phyloP scores from a whole-genome alignment of 225 moss, liverwort and hornwort species.

The Physcomitrium patens region DNA sequence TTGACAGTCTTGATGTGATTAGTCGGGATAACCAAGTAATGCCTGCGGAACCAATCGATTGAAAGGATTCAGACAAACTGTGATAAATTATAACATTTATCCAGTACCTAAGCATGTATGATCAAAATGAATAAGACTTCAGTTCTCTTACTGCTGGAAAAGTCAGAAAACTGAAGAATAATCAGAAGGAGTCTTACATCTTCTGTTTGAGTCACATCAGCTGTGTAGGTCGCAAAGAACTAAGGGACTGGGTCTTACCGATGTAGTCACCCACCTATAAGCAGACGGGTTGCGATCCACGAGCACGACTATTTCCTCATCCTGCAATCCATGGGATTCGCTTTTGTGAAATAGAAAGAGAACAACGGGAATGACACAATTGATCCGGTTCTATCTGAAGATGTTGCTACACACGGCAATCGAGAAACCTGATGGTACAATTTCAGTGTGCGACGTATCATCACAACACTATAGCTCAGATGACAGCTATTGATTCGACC shows the following conservation, averaged over 20 bases:
- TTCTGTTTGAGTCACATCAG: neutral
- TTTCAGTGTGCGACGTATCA: neutral
- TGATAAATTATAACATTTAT: neutral
- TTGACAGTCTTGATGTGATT: conserved; percentile 78
- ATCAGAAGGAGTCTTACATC: conserved; percentile 13
- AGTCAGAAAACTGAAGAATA: conserved; percentile 10
- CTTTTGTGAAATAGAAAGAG: neutral
- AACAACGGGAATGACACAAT: neutral
- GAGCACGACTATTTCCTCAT: conserved; percentile 80
- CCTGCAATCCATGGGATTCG: conserved; percentile 49
- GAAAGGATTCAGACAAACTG: conserved; percentile 16
- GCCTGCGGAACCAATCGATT: conserved; percentile 53
- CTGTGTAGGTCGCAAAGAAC: neutral
- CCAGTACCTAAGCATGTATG: conserved; percentile 15
- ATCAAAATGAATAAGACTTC: neutral
- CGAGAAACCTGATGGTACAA: conserved; percentile 2
- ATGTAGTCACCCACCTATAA: conserved; percentile 69
- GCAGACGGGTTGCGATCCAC: conserved; percentile 82
- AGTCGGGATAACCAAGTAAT: conserved; percentile 78
- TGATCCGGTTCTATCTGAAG: conserved; percentile 10
- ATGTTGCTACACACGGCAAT: neutral
- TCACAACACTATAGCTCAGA: conserved; percentile 8
- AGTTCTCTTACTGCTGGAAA: neutral
- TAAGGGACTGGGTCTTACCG: conserved; percentile 46
- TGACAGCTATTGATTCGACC: neutral